Evolutionary conservation across 345 rosid genomes (phyloP), one percentile per base, ranked within the genome.

Genomic region (Eucalyptus coolabah): DNA sequence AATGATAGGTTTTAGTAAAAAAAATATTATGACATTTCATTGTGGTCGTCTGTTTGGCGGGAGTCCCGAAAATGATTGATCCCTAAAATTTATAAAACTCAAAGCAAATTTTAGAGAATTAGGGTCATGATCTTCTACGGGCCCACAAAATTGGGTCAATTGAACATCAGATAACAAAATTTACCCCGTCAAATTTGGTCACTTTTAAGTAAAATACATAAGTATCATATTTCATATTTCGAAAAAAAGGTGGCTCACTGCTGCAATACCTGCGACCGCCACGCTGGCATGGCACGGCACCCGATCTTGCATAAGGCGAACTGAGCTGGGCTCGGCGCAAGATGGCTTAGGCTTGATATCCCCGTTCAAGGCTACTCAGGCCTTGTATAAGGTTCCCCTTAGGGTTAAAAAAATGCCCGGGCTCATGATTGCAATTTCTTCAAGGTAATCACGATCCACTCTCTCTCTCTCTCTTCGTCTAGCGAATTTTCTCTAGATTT

Each of bases 1-100:
- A 28, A 60, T 28, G 16, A 60, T 28, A 26, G 67, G 67, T 60
- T 28, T 60, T 60, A 28, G 2, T 60, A 28, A 60, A 28, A 2
- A 60, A 28, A 60, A 60, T 12, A 5, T 60, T 60, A 28, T 60
- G 67, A 28, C 32, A 12, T 60, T 60, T 60, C 16, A 60, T 12
- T 6, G 8, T 30, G 15, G 1, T 60, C 1, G 8, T 60, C 8
- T 2, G 15, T 26, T 60, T 28, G 15, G 32, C 0, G 2, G 8
- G n/a, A 60, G n/a, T 60, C 4, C 0, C 0, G 7, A 60, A 60
- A 60, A 60, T 60, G 16, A 10, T 26, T 26, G 2, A 60, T 28
- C 8, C 63, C 2, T 60, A 60, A 28, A 60, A 1, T 28, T 28
- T 12, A 26, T 60, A 28, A 60, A 60, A 60, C 67, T 60, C 15